Conservation (phyloP, 2,329 filamentous ascomycete genomes). For the Stagonosporopsis vannaccii region DNA sequence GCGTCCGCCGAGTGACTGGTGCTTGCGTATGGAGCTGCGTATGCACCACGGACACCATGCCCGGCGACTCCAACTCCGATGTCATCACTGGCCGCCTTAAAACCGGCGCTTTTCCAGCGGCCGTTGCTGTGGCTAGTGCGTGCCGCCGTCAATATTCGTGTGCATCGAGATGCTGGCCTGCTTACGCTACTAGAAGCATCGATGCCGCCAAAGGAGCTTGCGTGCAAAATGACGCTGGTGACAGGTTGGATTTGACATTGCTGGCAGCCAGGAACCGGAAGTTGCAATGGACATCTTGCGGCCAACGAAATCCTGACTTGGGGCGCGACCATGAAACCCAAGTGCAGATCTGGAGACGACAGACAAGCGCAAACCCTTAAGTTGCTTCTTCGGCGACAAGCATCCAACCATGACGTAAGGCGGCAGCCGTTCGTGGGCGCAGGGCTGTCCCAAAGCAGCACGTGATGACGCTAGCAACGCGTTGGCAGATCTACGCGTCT, state of each 20-base stretch:
- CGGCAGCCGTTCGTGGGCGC: background rate
- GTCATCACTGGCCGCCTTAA: conserved; percentile 17
- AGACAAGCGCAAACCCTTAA: background rate
- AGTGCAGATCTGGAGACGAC: background rate
- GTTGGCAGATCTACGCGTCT: conserved; percentile 23
- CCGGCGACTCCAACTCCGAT: conserved; percentile 7
- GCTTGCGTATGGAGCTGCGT: conserved; percentile 14
- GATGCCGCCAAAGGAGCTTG: background rate
- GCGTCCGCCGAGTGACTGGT: conserved; percentile 8
- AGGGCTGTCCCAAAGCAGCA: conserved; percentile 9
- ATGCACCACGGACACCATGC: conserved; percentile 3
- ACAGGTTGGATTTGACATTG: background rate
- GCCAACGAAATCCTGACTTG: background rate
- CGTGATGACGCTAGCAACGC: conserved; percentile 27
- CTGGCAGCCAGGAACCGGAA: background rate
- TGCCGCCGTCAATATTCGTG: background rate
- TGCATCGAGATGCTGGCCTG: background rate
- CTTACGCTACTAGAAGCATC: background rate
- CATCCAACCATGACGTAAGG: background rate
- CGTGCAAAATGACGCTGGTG: background rate
- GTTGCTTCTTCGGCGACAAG: background rate
- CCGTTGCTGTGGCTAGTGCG: conserved; percentile 1
- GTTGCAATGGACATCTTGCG: background rate
- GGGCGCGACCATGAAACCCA: background rate
- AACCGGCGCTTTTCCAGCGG: conserved; percentile 9